phyloP scores from a whole-genome alignment of 306 rosid species.

The Sphenostylis stenocarpa region DNA sequence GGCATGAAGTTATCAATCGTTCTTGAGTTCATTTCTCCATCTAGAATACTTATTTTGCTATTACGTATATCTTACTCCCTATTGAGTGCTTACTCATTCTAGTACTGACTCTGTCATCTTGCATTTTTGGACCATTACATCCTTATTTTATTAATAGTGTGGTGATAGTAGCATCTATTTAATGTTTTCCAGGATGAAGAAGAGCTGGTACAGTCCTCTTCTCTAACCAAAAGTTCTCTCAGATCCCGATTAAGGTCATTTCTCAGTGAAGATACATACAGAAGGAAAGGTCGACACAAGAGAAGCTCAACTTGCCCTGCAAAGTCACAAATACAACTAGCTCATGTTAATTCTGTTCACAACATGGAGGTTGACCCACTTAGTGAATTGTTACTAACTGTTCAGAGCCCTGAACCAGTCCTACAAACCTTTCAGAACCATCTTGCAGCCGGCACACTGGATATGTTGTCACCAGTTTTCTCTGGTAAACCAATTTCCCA shows the following conservation, averaged over 20 bases:
- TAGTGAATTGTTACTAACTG: conserved; percentile 27
- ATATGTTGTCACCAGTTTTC: conserved; percentile 22
- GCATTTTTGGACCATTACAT: neutral
- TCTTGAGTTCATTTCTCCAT: neutral
- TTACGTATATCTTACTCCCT: neutral
- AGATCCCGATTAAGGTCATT: conserved; percentile 54
- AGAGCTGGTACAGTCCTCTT: conserved; percentile 19
- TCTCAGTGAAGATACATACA: conserved; percentile 48
- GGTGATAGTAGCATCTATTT: conserved; percentile 19
- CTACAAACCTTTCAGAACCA: conserved; percentile 31
- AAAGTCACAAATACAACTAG: conserved; percentile 35
- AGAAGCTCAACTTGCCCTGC: conserved; percentile 59
- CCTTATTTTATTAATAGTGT: neutral
- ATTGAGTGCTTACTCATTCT: neutral
- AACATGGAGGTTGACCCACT: conserved; percentile 42
- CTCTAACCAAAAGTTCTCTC: conserved; percentile 39
- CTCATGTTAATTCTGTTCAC: conserved; percentile 33
- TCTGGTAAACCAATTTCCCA: conserved; percentile 27
- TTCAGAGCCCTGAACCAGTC: conserved; percentile 33
- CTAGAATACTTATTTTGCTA: neutral
- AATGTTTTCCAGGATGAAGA: conserved; percentile 48
- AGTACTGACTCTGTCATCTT: neutral
- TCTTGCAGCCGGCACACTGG: conserved; percentile 25
- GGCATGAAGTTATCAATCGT: neutral
- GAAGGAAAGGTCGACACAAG: conserved; percentile 46